Evolutionary conservation across 176 grass and related monocot genomes (phyloP), one percentile per base, ranked within the genome.

Genomic region (Ensete ventricosum): DNA sequence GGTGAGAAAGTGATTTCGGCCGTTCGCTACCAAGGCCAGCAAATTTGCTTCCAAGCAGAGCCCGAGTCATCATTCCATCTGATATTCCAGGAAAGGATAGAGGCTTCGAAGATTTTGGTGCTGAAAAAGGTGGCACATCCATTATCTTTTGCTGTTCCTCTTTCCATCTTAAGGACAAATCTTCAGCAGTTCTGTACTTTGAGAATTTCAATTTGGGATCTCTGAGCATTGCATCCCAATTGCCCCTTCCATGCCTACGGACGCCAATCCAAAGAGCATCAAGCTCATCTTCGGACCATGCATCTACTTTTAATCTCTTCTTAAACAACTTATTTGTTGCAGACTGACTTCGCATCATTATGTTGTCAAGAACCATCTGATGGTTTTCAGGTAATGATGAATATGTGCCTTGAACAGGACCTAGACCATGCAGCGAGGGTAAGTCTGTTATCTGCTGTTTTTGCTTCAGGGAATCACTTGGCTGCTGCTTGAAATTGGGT

Each of bases 211-310:
- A 71, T 66, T 86, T 94, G 59, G 88, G 91, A 91, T 99, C 95
- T 80, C 84, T 79, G 57, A 99, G 91, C 95, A 99, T 99, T 52
- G 73, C 79, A 73, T 91, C 95, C 95, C 95, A 99, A 75, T 89
- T 99, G 80, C 95, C 95, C 76, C 83, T 88, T 81, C 91, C 95
- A 81, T 99, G 90, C 75, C 95, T 91, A 78, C 95, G 88, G 66
- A 99, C 95, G 73, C 95, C 91, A 77, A 99, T 94, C 95, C 95
- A 99, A 78, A 99, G 81, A 86, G 86, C 85, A 80, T 99, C 95
- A 68, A 99, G 85, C 73, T 99, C 90, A 78, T 99, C 95, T 87
- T 99, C 95, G 54, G 95, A 91, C 95, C 95, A 99, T 82, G 82
- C 80, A 76, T 94, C 88, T 74, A 65, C 50, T 77, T 94, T 99